Conservation (phyloP, 306 rosid genomes). For the Oxytropis ochrocephala region DNA sequence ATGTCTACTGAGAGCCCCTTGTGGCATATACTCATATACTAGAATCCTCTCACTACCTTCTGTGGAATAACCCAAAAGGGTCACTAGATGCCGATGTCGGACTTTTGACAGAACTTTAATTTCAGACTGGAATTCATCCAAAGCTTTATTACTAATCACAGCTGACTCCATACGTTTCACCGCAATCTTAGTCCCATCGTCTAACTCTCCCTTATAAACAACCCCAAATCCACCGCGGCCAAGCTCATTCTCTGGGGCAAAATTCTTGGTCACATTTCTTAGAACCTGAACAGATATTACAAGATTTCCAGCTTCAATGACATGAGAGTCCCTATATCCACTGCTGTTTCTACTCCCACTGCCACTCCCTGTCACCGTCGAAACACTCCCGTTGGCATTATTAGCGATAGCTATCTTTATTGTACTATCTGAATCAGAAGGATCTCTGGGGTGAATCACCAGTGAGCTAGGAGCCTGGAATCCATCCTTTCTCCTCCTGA, state of each 20-base stretch:
- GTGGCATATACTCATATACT: constrained; percentile 91
- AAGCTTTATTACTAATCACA: constrained; percentile 71
- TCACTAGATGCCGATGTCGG: constrained; percentile 90
- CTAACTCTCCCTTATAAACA: constrained; percentile 91
- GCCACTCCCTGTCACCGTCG: constrained; percentile 56
- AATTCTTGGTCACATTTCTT: constrained; percentile 76
- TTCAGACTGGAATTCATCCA: constrained; percentile 94
- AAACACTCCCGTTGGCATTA: constrained; percentile 47
- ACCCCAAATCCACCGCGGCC: constrained; percentile 99
- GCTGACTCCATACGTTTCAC: constrained; percentile 94
- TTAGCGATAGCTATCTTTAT: constrained; percentile 64
- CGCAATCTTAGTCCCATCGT: constrained; percentile 88
- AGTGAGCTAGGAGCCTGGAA: constrained; percentile 50
- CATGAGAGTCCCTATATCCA: constrained; percentile 64
- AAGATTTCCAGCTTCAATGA: constrained; percentile 87
- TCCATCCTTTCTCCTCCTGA: constrained; percentile 46
- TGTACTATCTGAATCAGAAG: constrained; percentile 59
- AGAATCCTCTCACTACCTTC: constrained; percentile 85
- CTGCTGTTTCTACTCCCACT: constrained; percentile 61
- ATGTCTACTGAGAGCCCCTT: constrained; percentile 96
- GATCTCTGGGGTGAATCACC: constrained; percentile 88
- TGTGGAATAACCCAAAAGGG: constrained; percentile 73
- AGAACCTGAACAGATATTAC: constrained; percentile 89
- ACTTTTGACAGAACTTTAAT: constrained; percentile 94
- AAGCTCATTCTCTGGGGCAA: constrained; percentile 86